Percentiles rank a stretch among this genome's conserved stretches.
Evolutionary conservation across 495 filamentous ascomycete species (phyloP).

Genomic region (Diplogelasinospora grovesii): DNA sequence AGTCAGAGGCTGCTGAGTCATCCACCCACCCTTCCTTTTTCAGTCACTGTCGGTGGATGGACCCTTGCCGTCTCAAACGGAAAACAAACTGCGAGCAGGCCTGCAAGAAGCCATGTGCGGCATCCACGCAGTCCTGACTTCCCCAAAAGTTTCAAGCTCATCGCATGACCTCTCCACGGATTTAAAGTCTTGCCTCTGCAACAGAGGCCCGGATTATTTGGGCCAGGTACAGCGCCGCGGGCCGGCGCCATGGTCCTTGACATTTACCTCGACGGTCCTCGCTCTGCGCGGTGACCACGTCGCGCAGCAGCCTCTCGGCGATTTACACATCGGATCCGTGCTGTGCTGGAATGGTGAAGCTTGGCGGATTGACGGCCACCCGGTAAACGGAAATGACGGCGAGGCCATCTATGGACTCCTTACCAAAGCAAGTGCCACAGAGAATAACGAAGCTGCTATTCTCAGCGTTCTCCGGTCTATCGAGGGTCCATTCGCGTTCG

Average conservation of each 20-base stretch:
- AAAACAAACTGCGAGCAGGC: neutral
- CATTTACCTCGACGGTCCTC: slow-evolving; percentile 77
- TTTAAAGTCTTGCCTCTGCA: slow-evolving; percentile 26
- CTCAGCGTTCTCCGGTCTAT: slow-evolving; percentile 53
- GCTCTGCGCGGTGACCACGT: slow-evolving; percentile 70
- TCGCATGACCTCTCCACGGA: slow-evolving; percentile 21
- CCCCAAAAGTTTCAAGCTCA: slow-evolving; percentile 3
- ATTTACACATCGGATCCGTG: slow-evolving; percentile 53
- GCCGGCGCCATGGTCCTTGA: slow-evolving; percentile 33
- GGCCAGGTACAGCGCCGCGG: slow-evolving; percentile 31
- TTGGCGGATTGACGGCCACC: slow-evolving; percentile 60
- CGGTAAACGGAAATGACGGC: slow-evolving; percentile 68
- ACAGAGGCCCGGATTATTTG: slow-evolving; percentile 47
- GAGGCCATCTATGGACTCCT: slow-evolving; percentile 62
- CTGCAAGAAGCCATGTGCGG: slow-evolving; percentile 35
- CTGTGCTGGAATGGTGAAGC: slow-evolving; percentile 99
- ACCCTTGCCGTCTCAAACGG: neutral
- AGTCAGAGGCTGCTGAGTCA: too few species aligned
- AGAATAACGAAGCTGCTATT: slow-evolving; percentile 28
- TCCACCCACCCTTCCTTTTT: too few species aligned
- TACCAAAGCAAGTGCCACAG: slow-evolving; percentile 36
- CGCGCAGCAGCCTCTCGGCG: slow-evolving; percentile 65
- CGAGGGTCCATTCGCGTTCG: slow-evolving; percentile 84
- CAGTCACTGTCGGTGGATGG: neutral
- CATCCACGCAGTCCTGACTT: slow-evolving; percentile 35